phyloP scores from a whole-genome alignment of 2,329 filamentous ascomycete species.

The Dichotomopilus funicola region DNA sequence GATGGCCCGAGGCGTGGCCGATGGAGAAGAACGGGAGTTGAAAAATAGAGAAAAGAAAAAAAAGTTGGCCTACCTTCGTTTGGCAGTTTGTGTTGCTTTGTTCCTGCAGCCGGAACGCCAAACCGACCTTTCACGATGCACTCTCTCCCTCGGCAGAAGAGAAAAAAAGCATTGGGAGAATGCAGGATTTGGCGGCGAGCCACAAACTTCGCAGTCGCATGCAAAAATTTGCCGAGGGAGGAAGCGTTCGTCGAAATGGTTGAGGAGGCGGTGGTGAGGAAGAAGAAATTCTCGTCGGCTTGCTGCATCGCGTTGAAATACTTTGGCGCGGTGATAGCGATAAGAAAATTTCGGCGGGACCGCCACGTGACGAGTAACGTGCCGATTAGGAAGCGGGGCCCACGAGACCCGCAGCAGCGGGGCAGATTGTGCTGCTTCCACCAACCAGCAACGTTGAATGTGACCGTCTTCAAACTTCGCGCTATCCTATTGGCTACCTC shows the following conservation, averaged over 20 bases:
- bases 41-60: not conserved
- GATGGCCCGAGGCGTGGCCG: conserved; percentile 23
- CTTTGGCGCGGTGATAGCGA: conserved; percentile 11
- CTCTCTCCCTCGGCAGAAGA: not conserved
- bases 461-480: not conserved
- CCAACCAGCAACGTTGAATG: not conserved
- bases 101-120: not conserved
- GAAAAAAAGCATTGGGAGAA: not conserved
- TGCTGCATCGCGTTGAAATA: conserved; percentile 12
- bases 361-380: not conserved
- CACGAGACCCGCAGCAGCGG: not conserved
- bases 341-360: conserved; percentile 14
- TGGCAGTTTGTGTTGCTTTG: conserved; percentile 5
- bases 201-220: not conserved
- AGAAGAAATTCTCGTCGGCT: conserved; percentile 10
- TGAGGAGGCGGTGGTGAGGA: conserved; percentile 6
- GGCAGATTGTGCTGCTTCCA: not conserved
- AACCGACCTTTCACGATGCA: not conserved
- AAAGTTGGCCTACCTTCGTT: conserved; percentile 18
- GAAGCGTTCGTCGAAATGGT: conserved; percentile 4
- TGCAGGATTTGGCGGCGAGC: not conserved
- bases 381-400: not conserved
- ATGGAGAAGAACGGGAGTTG: not conserved
- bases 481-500: not conserved
- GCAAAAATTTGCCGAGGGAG: not conserved